These are phyloP conservation scores for Microbotryum lychnidis-dioicae DNA, from an alignment of 1,284 basidiomycete genomes.

Conservation along the genomic window DNA sequence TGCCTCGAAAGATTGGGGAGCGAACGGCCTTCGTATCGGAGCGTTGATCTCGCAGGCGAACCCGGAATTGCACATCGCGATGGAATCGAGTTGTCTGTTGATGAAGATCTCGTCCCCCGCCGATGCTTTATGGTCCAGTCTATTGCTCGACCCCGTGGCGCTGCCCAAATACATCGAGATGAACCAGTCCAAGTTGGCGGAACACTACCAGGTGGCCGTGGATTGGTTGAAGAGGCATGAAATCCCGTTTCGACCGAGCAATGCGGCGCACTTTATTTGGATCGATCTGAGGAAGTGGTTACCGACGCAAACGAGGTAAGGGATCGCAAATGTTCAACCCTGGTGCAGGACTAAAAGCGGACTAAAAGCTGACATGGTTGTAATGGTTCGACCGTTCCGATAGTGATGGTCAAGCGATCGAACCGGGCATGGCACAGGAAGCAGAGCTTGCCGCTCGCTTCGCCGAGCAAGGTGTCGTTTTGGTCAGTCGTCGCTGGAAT, in stretches of 20 bases:
- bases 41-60: constrained; percentile 43
- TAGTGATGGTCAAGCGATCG: neutral
- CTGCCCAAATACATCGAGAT: constrained; percentile 18
- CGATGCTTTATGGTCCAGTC: constrained; percentile 24
- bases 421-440: constrained; percentile 9
- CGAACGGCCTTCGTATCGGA: constrained; percentile 43
- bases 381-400: constrained; percentile 11
- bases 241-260: constrained; percentile 19
- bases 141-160: constrained; percentile 11
- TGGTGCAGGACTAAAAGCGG: constrained; percentile 15
- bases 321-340: constrained; percentile 11
- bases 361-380: constrained; percentile 2
- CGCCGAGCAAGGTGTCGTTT: constrained; percentile 3
- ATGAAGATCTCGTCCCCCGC: constrained; percentile 32
- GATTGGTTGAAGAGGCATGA: constrained; percentile 15
- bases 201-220: constrained; percentile 16
- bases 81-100: constrained; percentile 23
- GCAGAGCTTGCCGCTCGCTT: constrained; percentile 12
- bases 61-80: constrained; percentile 37
- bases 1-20: constrained; percentile 45
- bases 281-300: constrained; percentile 23
- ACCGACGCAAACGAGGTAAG: constrained; percentile 7
- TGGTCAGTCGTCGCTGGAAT: constrained; percentile 1
- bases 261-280: constrained; percentile 31
- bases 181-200: constrained; percentile 13